These are phyloP conservation scores for Fusarium temperatum DNA, from an alignment of 2,329 filamentous ascomycete species.

Conservation along the genomic window DNA sequence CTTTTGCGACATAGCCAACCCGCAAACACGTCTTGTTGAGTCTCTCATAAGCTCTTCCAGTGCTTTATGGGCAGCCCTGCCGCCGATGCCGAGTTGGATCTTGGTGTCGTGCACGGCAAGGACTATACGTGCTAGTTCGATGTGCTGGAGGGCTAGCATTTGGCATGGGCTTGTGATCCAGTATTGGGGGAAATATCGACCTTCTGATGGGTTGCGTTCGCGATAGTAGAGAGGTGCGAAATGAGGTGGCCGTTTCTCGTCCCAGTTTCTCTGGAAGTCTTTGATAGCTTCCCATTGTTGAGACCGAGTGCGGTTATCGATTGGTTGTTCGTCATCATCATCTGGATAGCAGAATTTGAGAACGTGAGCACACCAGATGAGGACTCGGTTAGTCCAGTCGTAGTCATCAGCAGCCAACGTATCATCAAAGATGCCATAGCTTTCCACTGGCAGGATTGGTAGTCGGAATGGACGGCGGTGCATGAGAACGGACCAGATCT, in stretches of 20 bases:
- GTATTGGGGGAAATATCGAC: conserved; percentile 4
- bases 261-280: not conserved
- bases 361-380: not conserved
- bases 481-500: accelerated
- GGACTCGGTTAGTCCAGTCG: not conserved
- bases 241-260: not conserved
- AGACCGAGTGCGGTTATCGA: not conserved
- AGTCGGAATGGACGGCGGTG: not conserved
- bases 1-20: conserved; percentile 1
- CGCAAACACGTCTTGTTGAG: conserved; percentile 15
- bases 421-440: not conserved
- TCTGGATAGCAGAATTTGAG: not conserved
- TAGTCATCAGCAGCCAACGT: not conserved
- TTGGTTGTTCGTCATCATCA: accelerated
- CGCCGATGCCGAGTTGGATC: conserved; percentile 16
- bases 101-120: conserved; percentile 27
- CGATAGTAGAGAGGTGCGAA: conserved; percentile 14
- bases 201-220: conserved; percentile 5
- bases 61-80: conserved; percentile 18
- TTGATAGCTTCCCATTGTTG: not conserved
- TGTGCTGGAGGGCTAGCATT: conserved; percentile 22
- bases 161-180: conserved; percentile 24
- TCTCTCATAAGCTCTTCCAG: conserved; percentile 14
- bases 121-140: conserved; percentile 23
- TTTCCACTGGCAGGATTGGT: accelerated